These are phyloP conservation scores for Pleurotus pulmonarius DNA, from an alignment of 768 basidiomycete genomes.

Conservation along the genomic window DNA sequence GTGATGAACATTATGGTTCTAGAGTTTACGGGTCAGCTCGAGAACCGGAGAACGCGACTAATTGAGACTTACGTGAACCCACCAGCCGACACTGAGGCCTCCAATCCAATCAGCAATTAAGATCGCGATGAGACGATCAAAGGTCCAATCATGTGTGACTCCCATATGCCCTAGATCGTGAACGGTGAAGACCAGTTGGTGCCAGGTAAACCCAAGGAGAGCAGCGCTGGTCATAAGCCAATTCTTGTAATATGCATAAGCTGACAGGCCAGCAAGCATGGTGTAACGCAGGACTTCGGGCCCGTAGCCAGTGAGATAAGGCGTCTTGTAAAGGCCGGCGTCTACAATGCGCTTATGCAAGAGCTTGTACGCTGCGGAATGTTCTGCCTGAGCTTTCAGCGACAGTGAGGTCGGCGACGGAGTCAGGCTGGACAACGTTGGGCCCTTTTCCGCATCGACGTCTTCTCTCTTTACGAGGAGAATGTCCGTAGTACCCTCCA, in stretches of 20 bases:
- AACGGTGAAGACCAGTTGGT: slow-evolving; percentile 87
- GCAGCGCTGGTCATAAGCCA: slow-evolving; percentile 77
- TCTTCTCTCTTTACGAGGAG: slow-evolving; percentile 53
- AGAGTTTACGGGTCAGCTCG: neutral
- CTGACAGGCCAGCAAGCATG: slow-evolving; percentile 56
- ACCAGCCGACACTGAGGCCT: slow-evolving; percentile 95
- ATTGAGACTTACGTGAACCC: slow-evolving; percentile 82
- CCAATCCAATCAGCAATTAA: slow-evolving; percentile 84
- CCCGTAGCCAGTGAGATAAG: slow-evolving; percentile 84
- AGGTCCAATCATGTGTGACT: slow-evolving; percentile 82
- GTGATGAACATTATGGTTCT: slow-evolving; percentile 97
- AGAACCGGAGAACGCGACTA: slow-evolving; percentile 9
- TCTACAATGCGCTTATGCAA: slow-evolving; percentile 72
- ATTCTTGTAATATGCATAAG: slow-evolving; percentile 52
- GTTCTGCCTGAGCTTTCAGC: slow-evolving; percentile 53
- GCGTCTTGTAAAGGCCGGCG: slow-evolving; percentile 84
- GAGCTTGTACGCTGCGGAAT: slow-evolving; percentile 75
- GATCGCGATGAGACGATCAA: slow-evolving; percentile 78
- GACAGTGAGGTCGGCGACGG: slow-evolving; percentile 55
- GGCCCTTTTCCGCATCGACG: slow-evolving; percentile 18
- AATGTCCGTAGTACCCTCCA: slow-evolving; percentile 43
- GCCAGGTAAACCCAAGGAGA: slow-evolving; percentile 88
- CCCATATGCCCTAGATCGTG: slow-evolving; percentile 97
- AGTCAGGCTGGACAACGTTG: slow-evolving; percentile 44
- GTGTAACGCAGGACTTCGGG: slow-evolving; percentile 82